A percentile compares a stretch with the other conserved stretches of the same genome.
These are phyloP conservation scores for Clonostachys rhizophaga DNA, from an alignment of 2,329 filamentous ascomycete species.

Conservation along the genomic window DNA sequence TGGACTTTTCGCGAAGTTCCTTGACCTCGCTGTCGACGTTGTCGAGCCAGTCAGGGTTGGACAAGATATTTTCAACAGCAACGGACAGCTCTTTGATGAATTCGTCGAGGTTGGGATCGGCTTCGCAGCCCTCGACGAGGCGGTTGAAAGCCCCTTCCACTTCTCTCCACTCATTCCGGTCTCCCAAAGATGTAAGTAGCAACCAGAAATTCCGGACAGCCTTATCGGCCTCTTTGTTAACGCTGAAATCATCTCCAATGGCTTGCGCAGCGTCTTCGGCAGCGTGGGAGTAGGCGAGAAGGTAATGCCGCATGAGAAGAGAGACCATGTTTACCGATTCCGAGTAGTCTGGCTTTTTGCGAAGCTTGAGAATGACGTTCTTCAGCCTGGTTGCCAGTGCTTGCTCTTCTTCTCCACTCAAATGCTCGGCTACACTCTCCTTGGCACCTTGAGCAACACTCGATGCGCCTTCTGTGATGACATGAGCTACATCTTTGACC, in stretches of 20 bases:
- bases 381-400: slow-evolving; percentile 73
- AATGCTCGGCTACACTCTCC: slow-evolving; percentile 68
- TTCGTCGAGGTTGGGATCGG: slow-evolving; percentile 78
- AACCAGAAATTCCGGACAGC: slow-evolving; percentile 78
- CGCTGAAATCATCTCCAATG: slow-evolving; percentile 65
- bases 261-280: slow-evolving; percentile 62
- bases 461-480: slow-evolving; percentile 46
- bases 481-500: slow-evolving; percentile 46
- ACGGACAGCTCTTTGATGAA: slow-evolving; percentile 70
- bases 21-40: slow-evolving; percentile 55
- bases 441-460: slow-evolving; percentile 55
- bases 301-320: slow-evolving; percentile 72
- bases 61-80: slow-evolving; percentile 75
- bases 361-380: slow-evolving; percentile 67
- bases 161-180: slow-evolving; percentile 68
- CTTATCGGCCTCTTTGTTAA: slow-evolving; percentile 69
- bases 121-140: slow-evolving; percentile 68
- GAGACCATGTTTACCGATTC: slow-evolving; percentile 80
- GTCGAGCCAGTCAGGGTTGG: slow-evolving; percentile 81
- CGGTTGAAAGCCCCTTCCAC: slow-evolving; percentile 64
- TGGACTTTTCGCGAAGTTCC: slow-evolving; percentile 46
- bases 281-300: slow-evolving; percentile 70
- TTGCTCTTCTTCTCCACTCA: slow-evolving; percentile 67
- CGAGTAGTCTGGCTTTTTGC: slow-evolving; percentile 75
- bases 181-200: slow-evolving; percentile 76